Percentiles rank a stretch among this genome's conserved stretches.
These are phyloP conservation scores for Barnettozyma pratensis DNA, from an alignment of 805 yeast species.

Conservation along the genomic window DNA sequence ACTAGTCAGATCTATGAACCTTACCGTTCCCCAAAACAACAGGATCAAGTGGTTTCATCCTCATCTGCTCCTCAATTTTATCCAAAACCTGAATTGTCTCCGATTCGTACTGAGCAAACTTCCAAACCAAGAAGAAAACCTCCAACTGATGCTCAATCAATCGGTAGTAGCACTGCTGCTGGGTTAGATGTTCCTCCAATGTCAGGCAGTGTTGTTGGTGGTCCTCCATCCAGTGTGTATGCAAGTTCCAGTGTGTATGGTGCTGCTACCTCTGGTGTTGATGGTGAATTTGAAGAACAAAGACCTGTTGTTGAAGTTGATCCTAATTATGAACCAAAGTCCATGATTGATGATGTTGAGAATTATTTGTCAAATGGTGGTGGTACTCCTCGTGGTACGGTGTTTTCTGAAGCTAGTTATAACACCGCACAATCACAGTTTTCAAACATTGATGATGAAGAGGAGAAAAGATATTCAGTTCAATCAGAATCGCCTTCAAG, in stretches of 20 bases:
- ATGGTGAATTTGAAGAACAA: not conserved
- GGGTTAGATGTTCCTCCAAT: not conserved
- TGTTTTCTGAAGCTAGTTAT: constrained; percentile 3
- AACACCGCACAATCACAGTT: not conserved
- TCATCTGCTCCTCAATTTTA: not conserved
- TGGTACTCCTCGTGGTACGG: not conserved
- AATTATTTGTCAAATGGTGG: not conserved
- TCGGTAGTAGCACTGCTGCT: not conserved
- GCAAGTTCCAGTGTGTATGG: constrained; percentile 21
- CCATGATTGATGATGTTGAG: constrained; percentile 12
- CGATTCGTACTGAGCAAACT: not conserved
- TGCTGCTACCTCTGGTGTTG: constrained; percentile 12
- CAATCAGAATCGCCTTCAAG: not conserved
- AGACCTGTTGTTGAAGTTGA: not conserved
- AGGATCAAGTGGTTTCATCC: not conserved
- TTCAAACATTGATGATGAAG: not conserved
- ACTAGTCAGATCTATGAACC: constrained; percentile 5
- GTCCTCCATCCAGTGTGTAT: constrained; percentile 9
- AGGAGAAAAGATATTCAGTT: not conserved
- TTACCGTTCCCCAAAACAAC: constrained; percentile 1
- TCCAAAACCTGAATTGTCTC: not conserved
- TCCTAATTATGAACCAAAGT: not conserved
- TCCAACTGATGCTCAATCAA: constrained; percentile 1
- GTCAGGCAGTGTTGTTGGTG: not conserved
- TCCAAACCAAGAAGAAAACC: constrained; percentile 10